Percentiles rank a stretch among this genome's conserved stretches.
These are phyloP conservation scores for Pseudognaphalium luteoalbum DNA, from an alignment of 129 eudicot species.

Conservation along the genomic window DNA sequence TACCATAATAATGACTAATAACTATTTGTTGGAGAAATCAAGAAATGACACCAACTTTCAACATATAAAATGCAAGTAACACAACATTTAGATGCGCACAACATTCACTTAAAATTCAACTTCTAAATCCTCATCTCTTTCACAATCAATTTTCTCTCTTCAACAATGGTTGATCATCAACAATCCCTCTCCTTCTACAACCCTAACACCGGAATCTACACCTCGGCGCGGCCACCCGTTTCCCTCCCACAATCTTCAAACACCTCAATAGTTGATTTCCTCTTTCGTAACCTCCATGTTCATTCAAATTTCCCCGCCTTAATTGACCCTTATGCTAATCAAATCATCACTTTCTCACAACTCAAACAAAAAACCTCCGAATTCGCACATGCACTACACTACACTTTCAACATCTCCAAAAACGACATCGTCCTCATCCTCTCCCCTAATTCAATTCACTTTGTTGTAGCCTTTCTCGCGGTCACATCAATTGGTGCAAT, in stretches of 20 bases:
- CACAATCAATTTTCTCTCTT: neutral
- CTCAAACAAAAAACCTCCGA: constrained; percentile 27
- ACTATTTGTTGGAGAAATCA: too few species aligned
- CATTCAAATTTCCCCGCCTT: constrained; percentile 34
- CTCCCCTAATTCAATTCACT: constrained; percentile 42
- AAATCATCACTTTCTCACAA: constrained; percentile 30
- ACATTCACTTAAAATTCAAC: neutral
- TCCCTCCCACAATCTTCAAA: constrained; percentile 29
- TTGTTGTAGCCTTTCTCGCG: constrained; percentile 35
- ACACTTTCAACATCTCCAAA: constrained; percentile 15
- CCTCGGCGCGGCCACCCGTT: constrained; percentile 33
- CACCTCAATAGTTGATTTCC: constrained; percentile 28
- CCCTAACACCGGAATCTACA: constrained; percentile 36
- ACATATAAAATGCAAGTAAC: too few species aligned
- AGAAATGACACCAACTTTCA: too few species aligned
- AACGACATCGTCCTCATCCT: constrained; percentile 44
- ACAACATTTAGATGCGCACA: too few species aligned
- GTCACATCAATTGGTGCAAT: constrained; percentile 43
- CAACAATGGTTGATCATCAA: constrained; percentile 29
- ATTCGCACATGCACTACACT: constrained; percentile 16
- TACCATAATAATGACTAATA: too few species aligned
- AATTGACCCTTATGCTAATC: constrained; percentile 33
- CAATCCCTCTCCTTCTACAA: constrained; percentile 10
- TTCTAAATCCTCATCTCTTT: neutral
- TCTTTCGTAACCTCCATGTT: constrained; percentile 32